phyloP scores from a whole-genome alignment of 441 rosid genomes.

The Gossypium aridum region DNA sequence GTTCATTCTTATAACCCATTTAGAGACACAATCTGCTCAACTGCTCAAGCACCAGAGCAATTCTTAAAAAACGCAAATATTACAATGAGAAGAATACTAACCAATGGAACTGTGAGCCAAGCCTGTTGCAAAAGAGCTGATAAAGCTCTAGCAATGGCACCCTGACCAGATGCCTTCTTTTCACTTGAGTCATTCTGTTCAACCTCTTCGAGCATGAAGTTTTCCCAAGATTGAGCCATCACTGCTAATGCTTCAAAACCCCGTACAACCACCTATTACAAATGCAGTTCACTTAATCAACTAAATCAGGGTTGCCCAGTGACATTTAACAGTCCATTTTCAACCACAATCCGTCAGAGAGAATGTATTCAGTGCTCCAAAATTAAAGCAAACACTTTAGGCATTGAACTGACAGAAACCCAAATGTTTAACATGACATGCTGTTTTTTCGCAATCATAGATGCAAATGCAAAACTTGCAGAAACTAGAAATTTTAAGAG shows the following conservation, averaged over 20 bases:
- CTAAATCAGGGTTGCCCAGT: neutral
- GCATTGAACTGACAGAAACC: constrained; percentile 2
- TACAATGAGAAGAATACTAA: constrained; percentile 24
- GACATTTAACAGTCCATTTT: neutral
- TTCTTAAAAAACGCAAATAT: neutral
- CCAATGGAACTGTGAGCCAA: constrained; percentile 49
- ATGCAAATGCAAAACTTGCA: neutral
- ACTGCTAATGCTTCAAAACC: constrained; percentile 72
- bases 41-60: constrained; percentile 10
- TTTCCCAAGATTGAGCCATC: constrained; percentile 71
- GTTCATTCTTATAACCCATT: neutral
- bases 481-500: neutral
- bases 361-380: neutral
- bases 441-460: neutral
- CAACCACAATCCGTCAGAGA: neutral
- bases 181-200: constrained; percentile 37
- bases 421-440: neutral
- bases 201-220: constrained; percentile 41
- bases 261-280: constrained; percentile 51
- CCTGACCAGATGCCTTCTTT: constrained; percentile 50
- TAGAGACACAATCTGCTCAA: constrained; percentile 7
- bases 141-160: constrained; percentile 57
- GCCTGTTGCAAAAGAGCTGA: constrained; percentile 67
- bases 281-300: constrained; percentile 10
- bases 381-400: constrained; percentile 4